Conservation (phyloP, 768 basidiomycete species). For the Mycena venus region DNA sequence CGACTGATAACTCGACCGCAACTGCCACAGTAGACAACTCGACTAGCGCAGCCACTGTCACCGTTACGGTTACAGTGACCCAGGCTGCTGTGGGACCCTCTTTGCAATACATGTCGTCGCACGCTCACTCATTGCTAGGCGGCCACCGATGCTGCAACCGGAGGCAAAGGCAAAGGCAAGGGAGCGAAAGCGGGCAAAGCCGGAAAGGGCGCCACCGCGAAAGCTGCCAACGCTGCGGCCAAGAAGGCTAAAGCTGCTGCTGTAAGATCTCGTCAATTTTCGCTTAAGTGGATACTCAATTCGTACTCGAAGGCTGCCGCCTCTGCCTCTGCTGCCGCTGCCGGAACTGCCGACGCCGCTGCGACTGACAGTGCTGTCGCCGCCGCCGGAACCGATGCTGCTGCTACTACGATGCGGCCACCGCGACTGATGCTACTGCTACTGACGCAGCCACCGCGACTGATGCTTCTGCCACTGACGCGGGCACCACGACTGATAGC, state of each 20-base stretch:
- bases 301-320: background rate
- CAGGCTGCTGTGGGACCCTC: constrained; percentile 34
- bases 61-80: constrained; percentile 37
- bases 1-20: no score
- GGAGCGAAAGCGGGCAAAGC: background rate
- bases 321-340: background rate
- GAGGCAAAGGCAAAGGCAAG: constrained; percentile 7
- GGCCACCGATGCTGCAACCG: constrained; percentile 19
- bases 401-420: background rate
- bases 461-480: background rate
- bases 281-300: background rate
- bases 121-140: constrained; percentile 12
- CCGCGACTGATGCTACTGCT: background rate
- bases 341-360: background rate
- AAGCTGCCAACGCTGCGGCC: no score
- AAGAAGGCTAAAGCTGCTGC: constrained; percentile 6
- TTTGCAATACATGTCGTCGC: background rate
- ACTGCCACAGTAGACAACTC: background rate
- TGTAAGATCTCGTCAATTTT: background rate
- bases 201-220: no score
- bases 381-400: no score
- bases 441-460: background rate
- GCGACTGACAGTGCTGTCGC: background rate
- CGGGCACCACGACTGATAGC: background rate
- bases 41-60: constrained; percentile 18